phyloP scores from a whole-genome alignment of 495 filamentous ascomycete species.

The Aspergillus panamensis region DNA sequence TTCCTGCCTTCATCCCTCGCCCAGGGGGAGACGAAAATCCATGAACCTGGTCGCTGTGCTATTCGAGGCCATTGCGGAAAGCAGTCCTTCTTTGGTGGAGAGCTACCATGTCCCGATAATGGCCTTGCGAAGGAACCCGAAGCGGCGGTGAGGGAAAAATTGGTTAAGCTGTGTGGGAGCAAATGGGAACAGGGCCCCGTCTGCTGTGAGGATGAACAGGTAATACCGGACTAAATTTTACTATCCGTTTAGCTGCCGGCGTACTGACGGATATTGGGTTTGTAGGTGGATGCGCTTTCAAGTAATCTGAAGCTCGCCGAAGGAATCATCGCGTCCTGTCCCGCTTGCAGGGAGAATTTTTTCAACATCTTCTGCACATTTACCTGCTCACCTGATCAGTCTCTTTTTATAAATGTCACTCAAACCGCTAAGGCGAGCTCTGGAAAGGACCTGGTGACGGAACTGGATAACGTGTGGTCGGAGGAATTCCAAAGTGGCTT shows the following conservation, averaged over 20 bases:
- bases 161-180: slow-evolving; percentile 80
- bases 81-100: slow-evolving; percentile 77
- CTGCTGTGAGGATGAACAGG: slow-evolving; percentile 82
- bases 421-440: slow-evolving; percentile 60
- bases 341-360: slow-evolving; percentile 95
- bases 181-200: slow-evolving; percentile 80
- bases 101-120: slow-evolving; percentile 95
- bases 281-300: slow-evolving; percentile 69
- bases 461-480: slow-evolving; percentile 87
- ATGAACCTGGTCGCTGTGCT: slow-evolving; percentile 87
- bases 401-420: slow-evolving; percentile 91
- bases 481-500: slow-evolving; percentile 84
- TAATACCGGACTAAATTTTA: slow-evolving; percentile 28
- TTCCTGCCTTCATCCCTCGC: slow-evolving; percentile 31
- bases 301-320: slow-evolving; percentile 83
- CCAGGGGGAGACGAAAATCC: slow-evolving; percentile 56
- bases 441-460: slow-evolving; percentile 72
- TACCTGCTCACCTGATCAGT: slow-evolving; percentile 95
- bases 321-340: slow-evolving; percentile 83
- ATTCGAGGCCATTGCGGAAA: slow-evolving; percentile 89
- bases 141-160: slow-evolving; percentile 61
- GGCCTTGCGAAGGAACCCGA: slow-evolving; percentile 71
- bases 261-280: background rate
- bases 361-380: slow-evolving; percentile 97
- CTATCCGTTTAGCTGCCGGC: slow-evolving; percentile 1